These are phyloP conservation scores for Lathyrus aphaca DNA, from an alignment of 306 rosid species.

Conservation along the genomic window DNA sequence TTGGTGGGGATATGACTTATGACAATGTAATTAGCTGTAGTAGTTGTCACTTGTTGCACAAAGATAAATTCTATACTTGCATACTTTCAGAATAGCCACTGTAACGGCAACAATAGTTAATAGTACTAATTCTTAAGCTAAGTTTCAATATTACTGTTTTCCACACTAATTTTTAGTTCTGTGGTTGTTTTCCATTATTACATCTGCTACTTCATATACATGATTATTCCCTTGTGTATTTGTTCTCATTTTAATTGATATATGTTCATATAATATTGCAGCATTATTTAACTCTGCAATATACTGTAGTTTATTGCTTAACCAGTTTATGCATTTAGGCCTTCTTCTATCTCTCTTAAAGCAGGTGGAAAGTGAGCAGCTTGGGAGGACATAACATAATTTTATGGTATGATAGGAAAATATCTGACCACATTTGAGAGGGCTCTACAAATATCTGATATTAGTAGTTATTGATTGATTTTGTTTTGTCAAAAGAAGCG, in stretches of 20 bases:
- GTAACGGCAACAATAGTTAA: not conserved
- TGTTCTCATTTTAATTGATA: constrained; percentile 23
- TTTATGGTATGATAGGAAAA: constrained; percentile 94
- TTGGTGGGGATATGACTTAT: not conserved
- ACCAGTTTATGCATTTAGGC: constrained; percentile 86
- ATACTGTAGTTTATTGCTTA: constrained; percentile 56
- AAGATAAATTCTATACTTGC: not conserved
- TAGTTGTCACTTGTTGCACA: constrained; percentile 9
- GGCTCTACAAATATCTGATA: constrained; percentile 58
- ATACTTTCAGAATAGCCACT: not conserved
- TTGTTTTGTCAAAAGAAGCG: constrained; percentile 38
- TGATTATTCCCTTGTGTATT: constrained; percentile 23
- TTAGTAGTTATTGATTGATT: constrained; percentile 40
- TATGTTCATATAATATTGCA: constrained; percentile 34
- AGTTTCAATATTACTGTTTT: constrained; percentile 14
- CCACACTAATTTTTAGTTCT: not conserved
- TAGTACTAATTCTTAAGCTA: constrained; percentile 14
- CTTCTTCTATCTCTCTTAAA: constrained; percentile 68
- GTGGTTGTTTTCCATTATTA: constrained; percentile 5
- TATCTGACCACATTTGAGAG: constrained; percentile 70
- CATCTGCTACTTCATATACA: not conserved
- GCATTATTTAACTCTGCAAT: constrained; percentile 42
- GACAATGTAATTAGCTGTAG: not conserved
- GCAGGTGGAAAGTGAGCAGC: constrained; percentile 97
- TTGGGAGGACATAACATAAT: constrained; percentile 70